Evolutionary conservation across 208 protist genomes (phyloP).

Genomic region (Zelonia costaricensis): DNA sequence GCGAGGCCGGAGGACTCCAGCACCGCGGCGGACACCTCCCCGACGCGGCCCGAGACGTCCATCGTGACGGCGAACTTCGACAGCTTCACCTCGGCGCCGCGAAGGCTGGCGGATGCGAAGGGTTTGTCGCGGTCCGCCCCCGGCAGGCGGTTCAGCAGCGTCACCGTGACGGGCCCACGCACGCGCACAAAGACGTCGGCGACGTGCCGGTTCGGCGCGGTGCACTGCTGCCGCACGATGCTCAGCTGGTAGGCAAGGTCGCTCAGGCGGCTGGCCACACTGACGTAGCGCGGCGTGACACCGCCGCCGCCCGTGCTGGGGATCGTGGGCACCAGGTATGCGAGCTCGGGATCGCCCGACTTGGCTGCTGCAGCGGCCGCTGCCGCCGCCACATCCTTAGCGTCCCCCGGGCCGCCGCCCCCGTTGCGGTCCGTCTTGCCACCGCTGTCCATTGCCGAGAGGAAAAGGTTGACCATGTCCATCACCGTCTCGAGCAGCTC

Average conservation of each 20-base stretch:
- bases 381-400: background rate
- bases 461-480: slow-evolving; percentile 73
- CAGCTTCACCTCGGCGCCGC: slow-evolving; percentile 48
- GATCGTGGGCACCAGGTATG: background rate
- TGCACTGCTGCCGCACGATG: slow-evolving; percentile 33
- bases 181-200: slow-evolving; percentile 67
- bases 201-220: slow-evolving; percentile 43
- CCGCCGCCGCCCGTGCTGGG: background rate
- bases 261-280: slow-evolving; percentile 1
- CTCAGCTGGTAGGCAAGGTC: slow-evolving; percentile 32
- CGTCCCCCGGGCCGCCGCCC: background rate
- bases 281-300: background rate
- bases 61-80: slow-evolving; percentile 75
- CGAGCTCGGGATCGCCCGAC: background rate
- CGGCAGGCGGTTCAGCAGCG: slow-evolving; percentile 56
- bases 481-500: slow-evolving; percentile 77
- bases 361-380: background rate
- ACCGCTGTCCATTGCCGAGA: slow-evolving; percentile 37
- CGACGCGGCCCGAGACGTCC: slow-evolving; percentile 56
- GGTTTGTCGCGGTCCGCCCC: slow-evolving; percentile 43
- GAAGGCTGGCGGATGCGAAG: slow-evolving; percentile 51
- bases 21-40: slow-evolving; percentile 38
- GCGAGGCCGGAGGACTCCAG: slow-evolving; percentile 47
- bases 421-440: background rate
- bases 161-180: slow-evolving; percentile 47